Base-by-base conservation (phyloP, 768 basidiomycete species). In the Russula sp. region DNA sequence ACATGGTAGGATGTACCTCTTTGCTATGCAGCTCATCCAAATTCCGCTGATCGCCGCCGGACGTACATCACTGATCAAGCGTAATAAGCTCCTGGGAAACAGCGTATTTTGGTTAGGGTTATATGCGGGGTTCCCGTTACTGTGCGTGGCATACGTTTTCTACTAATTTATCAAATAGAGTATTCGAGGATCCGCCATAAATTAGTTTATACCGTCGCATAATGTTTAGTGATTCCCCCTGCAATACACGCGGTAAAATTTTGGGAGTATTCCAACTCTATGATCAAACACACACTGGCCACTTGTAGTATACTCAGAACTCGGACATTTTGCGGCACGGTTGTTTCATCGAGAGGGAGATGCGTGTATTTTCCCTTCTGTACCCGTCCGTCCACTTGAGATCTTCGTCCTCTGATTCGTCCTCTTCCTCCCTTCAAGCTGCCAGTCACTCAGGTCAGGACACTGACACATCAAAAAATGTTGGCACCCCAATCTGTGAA, bases 91-190 rank as follows among this genome's bases (percentile, higher is more conserved):
- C 5, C 72, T 96, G 69, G 89, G 89, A 1, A 90, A 90, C 64
- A 73, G 93, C 49, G 83, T 96, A 36, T 98, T 99, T 72, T 99
- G 97, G 97, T 66, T 93, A 22, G 94, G 94, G 3, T 80, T 98
- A 29, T 91, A 88, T 67, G 85, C 86, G 7, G 96, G 96, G 14
- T 93, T 98, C 79, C 97, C 97, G 1, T 73, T 98, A 58, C 81
- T 99, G 16, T 95, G 93, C 65, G 90, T 95, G 20, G 88, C 79
- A 25, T 88, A 84, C 64, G 77, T 81, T 58, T 78, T 80, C 41
- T 83, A 83, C 65, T 86, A 68, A 76, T 56, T 32, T 11, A 14
- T 25, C 18, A 9, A 7, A 2, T 22, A 8, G 1, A 18, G 36
- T 20, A 18, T 14, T 14, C 20, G 29, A 16, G 32, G 22, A 29